A percentile compares a stretch with the other conserved stretches of the same genome.
Evolutionary conservation across 2,329 filamentous ascomycete species (phyloP).

Genomic region (Pleomassaria siparia): DNA sequence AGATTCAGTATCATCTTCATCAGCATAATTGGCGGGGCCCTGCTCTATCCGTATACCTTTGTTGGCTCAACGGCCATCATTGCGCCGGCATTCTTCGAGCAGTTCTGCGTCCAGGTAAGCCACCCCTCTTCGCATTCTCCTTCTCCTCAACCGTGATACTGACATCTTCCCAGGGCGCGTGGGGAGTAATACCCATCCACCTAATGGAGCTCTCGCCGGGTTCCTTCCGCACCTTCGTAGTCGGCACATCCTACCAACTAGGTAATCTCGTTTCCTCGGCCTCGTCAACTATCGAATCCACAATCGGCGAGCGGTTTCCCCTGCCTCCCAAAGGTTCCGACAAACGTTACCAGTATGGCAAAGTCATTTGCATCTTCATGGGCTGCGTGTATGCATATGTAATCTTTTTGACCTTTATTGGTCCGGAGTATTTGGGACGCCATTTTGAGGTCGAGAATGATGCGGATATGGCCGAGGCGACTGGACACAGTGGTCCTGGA

Average conservation of each 20-base stretch:
- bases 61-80: slow-evolving; percentile 64
- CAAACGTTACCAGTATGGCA: slow-evolving; percentile 62
- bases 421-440: slow-evolving; percentile 52
- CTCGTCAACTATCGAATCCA: slow-evolving; percentile 74
- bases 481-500: no score
- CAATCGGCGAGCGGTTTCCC: slow-evolving; percentile 73
- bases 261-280: slow-evolving; percentile 73
- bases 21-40: slow-evolving; percentile 66
- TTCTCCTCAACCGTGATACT: neutral
- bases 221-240: slow-evolving; percentile 72
- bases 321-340: slow-evolving; percentile 55
- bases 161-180: slow-evolving; percentile 36
- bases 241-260: slow-evolving; percentile 74
- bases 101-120: slow-evolving; percentile 45
- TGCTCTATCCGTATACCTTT: slow-evolving; percentile 84
- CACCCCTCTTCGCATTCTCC: neutral
- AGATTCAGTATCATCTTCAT: slow-evolving; percentile 52
- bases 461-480: slow-evolving; percentile 35
- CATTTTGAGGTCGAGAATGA: slow-evolving; percentile 37
- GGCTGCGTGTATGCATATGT: slow-evolving; percentile 71
- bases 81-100: slow-evolving; percentile 79
- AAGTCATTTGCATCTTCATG: slow-evolving; percentile 91
- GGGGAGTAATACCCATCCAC: slow-evolving; percentile 61
- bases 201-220: slow-evolving; percentile 76
- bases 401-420: slow-evolving; percentile 64